phyloP scores from a whole-genome alignment of 2,329 filamentous ascomycete genomes.

The Epichloe coenophiala region DNA sequence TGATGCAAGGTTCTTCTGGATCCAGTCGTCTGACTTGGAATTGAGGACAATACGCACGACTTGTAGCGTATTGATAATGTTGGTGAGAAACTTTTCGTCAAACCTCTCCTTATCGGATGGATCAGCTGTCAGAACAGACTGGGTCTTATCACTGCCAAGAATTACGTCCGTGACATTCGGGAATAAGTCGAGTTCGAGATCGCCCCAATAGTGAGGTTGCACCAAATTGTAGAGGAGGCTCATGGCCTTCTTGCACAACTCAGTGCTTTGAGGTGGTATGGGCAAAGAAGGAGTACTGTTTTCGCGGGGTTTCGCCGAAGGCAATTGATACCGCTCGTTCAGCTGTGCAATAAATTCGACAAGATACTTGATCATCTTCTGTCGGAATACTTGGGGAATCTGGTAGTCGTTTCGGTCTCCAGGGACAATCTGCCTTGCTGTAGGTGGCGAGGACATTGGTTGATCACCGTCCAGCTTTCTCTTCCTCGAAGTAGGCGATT shows the following conservation, averaged over 20 bases:
- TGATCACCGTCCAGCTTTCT: constrained; percentile 58
- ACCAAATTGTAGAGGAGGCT: constrained; percentile 71
- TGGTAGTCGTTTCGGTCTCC: constrained; percentile 51
- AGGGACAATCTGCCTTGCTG: constrained; percentile 25
- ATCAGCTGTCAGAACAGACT: constrained; percentile 43
- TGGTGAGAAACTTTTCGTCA: constrained; percentile 74
- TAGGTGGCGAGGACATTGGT: constrained; percentile 39
- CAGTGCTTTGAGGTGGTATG: constrained; percentile 45
- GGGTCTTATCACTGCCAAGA: constrained; percentile 66
- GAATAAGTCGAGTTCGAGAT: constrained; percentile 83
- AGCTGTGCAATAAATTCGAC: constrained; percentile 89
- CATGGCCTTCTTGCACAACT: constrained; percentile 78
- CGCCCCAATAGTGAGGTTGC: constrained; percentile 79
- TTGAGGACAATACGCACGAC: constrained; percentile 83
- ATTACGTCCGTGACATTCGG: constrained; percentile 81
- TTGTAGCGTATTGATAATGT: constrained; percentile 87
- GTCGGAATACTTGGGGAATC: constrained; percentile 52
- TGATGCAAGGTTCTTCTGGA: constrained; percentile 59
- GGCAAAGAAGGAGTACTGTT: constrained; percentile 28
- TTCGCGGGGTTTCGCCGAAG: constrained; percentile 54
- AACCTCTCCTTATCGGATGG: constrained; percentile 54
- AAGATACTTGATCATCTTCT: constrained; percentile 84
- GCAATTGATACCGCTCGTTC: constrained; percentile 70
- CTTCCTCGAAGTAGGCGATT: constrained; percentile 64
- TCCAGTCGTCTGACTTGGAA: constrained; percentile 82